A percentile compares a stretch with the other conserved stretches of the same genome.
These are phyloP conservation scores for Berberis vulgaris DNA, from an alignment of 164 flowering plant genomes.

Conservation along the genomic window DNA sequence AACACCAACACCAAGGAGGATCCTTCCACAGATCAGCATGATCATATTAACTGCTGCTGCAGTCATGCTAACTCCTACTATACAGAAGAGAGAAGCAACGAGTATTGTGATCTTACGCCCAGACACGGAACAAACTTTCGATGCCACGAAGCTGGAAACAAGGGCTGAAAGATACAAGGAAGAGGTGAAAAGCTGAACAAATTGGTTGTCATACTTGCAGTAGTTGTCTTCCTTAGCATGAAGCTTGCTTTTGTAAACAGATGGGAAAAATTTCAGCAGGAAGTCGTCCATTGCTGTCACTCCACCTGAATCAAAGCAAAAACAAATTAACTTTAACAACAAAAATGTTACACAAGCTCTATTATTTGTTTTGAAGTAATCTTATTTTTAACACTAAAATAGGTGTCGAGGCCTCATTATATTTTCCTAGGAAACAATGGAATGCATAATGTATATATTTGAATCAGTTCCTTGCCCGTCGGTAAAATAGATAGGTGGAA, in stretches of 20 bases:
- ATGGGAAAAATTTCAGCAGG: conserved; percentile 49
- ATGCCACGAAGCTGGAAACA: conserved; percentile 44
- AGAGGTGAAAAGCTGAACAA: conserved; percentile 67
- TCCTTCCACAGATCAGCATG: conserved; percentile 48
- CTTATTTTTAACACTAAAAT: too few species aligned
- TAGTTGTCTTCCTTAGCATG: conserved; percentile 42
- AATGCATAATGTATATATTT: too few species aligned
- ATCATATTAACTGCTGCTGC: conserved; percentile 13
- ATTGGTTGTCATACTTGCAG: conserved; percentile 56
- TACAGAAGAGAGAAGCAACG: conserved; percentile 41
- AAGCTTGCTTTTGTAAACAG: conserved; percentile 32
- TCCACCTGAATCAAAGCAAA: conserved; percentile 30
- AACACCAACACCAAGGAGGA: conserved; percentile 56
- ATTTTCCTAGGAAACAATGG: too few species aligned
- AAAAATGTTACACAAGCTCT: not conserved
- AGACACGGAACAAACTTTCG: conserved; percentile 22
- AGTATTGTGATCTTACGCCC: conserved; percentile 51
- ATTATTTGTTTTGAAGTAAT: too few species aligned
- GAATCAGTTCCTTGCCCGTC: too few species aligned
- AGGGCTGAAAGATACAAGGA: conserved; percentile 64
- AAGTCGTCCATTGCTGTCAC: conserved; percentile 70
- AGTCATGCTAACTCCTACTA: conserved; percentile 32
- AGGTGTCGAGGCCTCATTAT: too few species aligned
- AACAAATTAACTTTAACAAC: not conserved
- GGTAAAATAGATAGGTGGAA: too few species aligned